A percentile compares a stretch with the other conserved stretches of the same genome.
These are phyloP conservation scores for Serendipita sp. DNA, from an alignment of 768 basidiomycete genomes.

Conservation along the genomic window DNA sequence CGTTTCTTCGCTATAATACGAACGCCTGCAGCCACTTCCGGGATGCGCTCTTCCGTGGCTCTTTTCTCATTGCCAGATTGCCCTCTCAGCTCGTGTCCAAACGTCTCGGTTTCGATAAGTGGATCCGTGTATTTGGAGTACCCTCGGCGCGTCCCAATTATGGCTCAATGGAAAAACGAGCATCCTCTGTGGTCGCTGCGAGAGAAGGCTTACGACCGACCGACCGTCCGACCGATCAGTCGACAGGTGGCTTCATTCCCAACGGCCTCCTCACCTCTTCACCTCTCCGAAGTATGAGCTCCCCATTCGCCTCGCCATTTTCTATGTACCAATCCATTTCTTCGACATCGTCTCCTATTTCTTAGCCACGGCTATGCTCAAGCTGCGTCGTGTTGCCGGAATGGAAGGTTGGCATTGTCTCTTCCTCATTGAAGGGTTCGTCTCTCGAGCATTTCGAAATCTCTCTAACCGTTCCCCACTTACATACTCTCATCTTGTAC, in stretches of 20 bases:
- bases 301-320: conserved; percentile 50
- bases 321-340: conserved; percentile 48
- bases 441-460: no score
- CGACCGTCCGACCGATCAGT: no score
- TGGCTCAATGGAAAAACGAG: conserved; percentile 37
- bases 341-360: conserved; percentile 44
- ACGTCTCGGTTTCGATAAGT: conserved; percentile 49
- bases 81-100: conserved; percentile 57
- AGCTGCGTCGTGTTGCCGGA: conserved; percentile 36
- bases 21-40: conserved; percentile 52
- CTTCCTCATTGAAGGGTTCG: conserved; percentile 39
- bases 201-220: no score
- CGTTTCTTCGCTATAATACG: conserved; percentile 18
- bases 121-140: conserved; percentile 40
- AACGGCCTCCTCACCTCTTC: conserved; percentile 45
- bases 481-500: conserved; percentile 9
- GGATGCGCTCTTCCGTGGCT: conserved; percentile 39
- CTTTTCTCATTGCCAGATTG: conserved; percentile 40
- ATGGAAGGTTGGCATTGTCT: conserved; percentile 29
- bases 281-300: conserved; percentile 47
- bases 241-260: conserved; percentile 48
- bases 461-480: conserved; percentile 14
- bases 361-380: conserved; percentile 46
- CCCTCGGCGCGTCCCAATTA: conserved; percentile 40
- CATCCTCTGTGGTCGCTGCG: no score